Percentiles rank a stretch among this genome's conserved stretches.
Evolutionary conservation across 2,329 filamentous ascomycete genomes (phyloP).

Genomic region (Neocucurbitaria cava): DNA sequence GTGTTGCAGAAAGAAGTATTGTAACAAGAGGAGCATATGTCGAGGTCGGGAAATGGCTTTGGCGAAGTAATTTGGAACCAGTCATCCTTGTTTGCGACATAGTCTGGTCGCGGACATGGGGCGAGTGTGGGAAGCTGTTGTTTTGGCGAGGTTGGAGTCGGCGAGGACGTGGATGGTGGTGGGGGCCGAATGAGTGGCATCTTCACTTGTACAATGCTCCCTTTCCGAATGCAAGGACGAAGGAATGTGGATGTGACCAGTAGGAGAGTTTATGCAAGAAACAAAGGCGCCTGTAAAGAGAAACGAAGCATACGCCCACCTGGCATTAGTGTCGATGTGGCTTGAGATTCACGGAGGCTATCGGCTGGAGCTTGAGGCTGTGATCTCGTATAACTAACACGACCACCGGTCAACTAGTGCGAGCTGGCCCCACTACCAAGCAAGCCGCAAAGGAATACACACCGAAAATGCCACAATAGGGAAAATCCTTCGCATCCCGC

Average conservation of each 20-base stretch:
- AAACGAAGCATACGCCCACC: neutral
- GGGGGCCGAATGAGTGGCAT: constrained; percentile 22
- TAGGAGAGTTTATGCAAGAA: neutral
- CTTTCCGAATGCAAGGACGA: neutral
- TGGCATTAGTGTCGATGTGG: neutral
- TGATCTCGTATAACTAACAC: constrained; percentile 11
- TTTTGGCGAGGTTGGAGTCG: neutral
- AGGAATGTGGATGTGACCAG: neutral
- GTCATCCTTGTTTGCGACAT: constrained; percentile 11
- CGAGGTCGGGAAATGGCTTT: constrained; percentile 14
- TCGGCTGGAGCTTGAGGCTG: constrained; percentile 2
- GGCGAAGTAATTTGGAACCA: constrained; percentile 23
- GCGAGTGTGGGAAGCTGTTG: constrained; percentile 8
- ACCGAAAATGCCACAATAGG: constrained; percentile 2
- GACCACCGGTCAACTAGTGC: constrained; percentile 20
- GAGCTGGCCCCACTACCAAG: constrained; percentile 6
- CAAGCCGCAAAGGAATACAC: constrained; percentile 3
- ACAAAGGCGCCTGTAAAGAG: neutral
- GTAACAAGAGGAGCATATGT: constrained; percentile 29
- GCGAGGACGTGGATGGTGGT: constrained; percentile 5
- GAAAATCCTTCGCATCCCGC: neutral
- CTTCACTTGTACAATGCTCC: constrained; percentile 1
- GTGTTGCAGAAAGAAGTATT: constrained; percentile 23
- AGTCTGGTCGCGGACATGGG: constrained; percentile 13
- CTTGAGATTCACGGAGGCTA: neutral